Base-by-base conservation (phyloP, 1,284 basidiomycete species). In the Sporisorium reilianum region DNA sequence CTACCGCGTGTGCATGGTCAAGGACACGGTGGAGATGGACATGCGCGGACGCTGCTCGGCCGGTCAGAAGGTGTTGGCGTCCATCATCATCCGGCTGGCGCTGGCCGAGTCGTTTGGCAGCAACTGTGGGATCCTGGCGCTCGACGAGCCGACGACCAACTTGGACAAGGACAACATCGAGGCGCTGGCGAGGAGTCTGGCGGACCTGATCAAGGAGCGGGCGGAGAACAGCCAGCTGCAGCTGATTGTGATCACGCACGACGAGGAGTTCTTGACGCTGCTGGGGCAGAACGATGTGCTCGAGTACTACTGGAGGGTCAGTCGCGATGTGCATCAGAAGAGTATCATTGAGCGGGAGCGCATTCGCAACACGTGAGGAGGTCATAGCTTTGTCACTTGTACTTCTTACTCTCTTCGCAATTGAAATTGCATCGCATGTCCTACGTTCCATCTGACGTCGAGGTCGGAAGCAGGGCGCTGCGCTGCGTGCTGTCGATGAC, bases 11-110 rank as follows among this genome's bases (percentile, higher is more conserved):
- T 72, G 89, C 87, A 99, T 99, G 96, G 93, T 92, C 67, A 99
- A 98, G 87, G 95, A 98, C 84, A 92, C 94, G 80, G 95, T 97
- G 2, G 96, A 99, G 86, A 95, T 99, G 91, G 96, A 99, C 85
- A 99, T 99, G 96, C 91, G 96, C 65, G 97, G 97, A 28, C 90
- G 97, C 67, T 99, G 97, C 86, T 95, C 93, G 22, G 97, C 97
- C 0, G 97, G 97, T 0, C 97, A 99, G 86, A 99, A 99, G 87
- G 97, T 98, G 88, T 87, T 99, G 63, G 97, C 97, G 28, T 97
- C 94, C n/a, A 98, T 99, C 85, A 95, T 99, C 84, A 99, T 99
- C 80, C 90, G 97, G 1, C 89, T 99, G n/a, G 97, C 96, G 0
- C 88, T 99, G 25, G 96, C 96, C 10, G 97, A 99, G 85, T 96